These are phyloP conservation scores for Cyclospora cayetanensis DNA, from an alignment of 169 alveolate species.

Conservation along the genomic window DNA sequence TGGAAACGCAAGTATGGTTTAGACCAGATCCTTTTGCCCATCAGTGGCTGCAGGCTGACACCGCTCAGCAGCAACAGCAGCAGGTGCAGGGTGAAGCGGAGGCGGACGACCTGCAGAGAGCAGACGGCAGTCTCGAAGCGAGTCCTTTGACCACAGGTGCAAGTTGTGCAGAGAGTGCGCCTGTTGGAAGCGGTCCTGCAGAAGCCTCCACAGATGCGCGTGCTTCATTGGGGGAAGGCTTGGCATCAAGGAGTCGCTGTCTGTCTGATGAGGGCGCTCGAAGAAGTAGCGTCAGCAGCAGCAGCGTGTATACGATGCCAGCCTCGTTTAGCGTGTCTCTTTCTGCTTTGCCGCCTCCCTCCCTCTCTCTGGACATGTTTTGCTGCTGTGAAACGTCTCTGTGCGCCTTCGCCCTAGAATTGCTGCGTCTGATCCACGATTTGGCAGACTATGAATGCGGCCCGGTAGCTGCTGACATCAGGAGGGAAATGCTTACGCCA, in stretches of 20 bases:
- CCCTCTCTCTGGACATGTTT: not conserved
- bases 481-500: conserved; percentile 31
- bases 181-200: not conserved
- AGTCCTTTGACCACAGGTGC: no score
- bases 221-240: not conserved
- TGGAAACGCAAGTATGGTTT: conserved; percentile 7
- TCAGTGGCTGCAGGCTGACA: not conserved
- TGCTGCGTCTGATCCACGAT: conserved; percentile 35
- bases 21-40: not conserved
- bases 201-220: not conserved
- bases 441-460: conserved; percentile 15
- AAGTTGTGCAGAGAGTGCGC: no score
- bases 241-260: no score
- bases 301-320: not conserved
- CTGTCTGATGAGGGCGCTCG: no score
- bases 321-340: not conserved
- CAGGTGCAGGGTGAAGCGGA: not conserved
- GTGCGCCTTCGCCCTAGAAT: conserved; percentile 29
- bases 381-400: conserved; percentile 44
- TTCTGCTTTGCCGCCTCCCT: not conserved
- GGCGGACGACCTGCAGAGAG: no score
- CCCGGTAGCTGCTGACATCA: not conserved
- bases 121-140: no score
- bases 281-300: conserved; percentile 3
- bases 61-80: not conserved